Base-by-base conservation (phyloP, 1,139 yeast species). In the Suhomyces wounanorum region DNA sequence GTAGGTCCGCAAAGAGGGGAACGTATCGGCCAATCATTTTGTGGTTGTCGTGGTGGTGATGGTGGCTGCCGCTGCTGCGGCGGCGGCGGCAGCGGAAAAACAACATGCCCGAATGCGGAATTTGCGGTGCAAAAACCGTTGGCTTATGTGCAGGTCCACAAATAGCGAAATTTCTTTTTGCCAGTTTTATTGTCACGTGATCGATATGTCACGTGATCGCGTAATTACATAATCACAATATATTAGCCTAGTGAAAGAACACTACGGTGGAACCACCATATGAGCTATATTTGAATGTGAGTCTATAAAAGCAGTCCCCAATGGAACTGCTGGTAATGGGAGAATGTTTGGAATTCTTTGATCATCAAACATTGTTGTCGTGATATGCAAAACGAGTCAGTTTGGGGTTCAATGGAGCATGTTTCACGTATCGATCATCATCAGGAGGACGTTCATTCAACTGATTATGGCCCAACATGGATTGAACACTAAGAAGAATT, bases 321-420 rank as follows among this genome's bases (percentile, higher is more conserved):
- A 9, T 28, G 31, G n/a, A 8, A 8, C n/a, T 8, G 11, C n/a
- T 28, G n/a, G 31, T 4, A 4, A 3, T 28, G 9, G 9, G 8
- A 8, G n/a, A 28, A 28, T 5, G 31, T 8, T 28, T 3, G 31
- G 9, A 28, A 9, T 5, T 28, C 31, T 16, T 13, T n/a, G 11
- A 7, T 16, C 6, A 4, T 40, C 47, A 64, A 6, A 65, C 67
- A 9, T 50, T 47, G 55, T 85, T 89, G 60, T 85, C 90, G 57
- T 83, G 83, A 59, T 81, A 83, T 0, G 64, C 68, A 63, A 82
- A 86, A 43, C 59, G 62, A 0, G 83, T 69, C 49, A 67, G 64
- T 47, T 77, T 70, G 3, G 92, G 92, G 63, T 84, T 79, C 25
- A 61, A 57, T 0, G 90, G 88, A 0, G 89, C 91, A 40, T 55